phyloP scores from a whole-genome alignment of 1,139 yeast species.

The Arxiozyma slooffiae region DNA sequence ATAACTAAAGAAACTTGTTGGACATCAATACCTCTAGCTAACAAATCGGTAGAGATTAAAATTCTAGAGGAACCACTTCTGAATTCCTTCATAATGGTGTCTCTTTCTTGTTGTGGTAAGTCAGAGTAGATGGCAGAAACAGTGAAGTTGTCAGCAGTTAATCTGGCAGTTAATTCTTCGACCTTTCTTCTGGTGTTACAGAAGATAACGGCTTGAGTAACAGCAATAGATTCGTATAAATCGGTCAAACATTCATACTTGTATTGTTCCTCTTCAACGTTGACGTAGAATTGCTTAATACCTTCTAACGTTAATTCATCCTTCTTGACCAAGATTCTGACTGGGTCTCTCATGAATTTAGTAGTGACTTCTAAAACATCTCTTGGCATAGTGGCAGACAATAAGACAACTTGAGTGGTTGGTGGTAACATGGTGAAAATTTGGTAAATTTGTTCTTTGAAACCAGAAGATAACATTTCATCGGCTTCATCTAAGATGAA shows the following conservation, averaged over 20 bases:
- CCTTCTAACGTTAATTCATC: conserved; percentile 98
- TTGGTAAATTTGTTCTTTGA: conserved; percentile 96
- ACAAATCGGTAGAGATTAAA: conserved; percentile 90
- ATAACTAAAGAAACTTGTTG: conserved; percentile 98
- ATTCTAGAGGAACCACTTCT: conserved; percentile 98
- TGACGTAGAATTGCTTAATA: conserved; percentile 91
- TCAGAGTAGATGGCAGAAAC: conserved; percentile 98
- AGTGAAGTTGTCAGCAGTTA: conserved; percentile 81
- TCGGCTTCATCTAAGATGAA: conserved; percentile 98
- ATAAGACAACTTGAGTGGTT: conserved; percentile 89
- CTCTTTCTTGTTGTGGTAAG: conserved; percentile 94
- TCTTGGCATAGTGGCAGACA: conserved; percentile 96
- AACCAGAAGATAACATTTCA: conserved; percentile 94
- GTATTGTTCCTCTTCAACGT: conserved; percentile 86
- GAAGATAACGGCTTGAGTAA: conserved; percentile 98
- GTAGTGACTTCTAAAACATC: conserved; percentile 95
- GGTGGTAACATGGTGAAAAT: conserved; percentile 90
- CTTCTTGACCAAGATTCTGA: conserved; percentile 93
- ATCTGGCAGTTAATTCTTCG: conserved; percentile 81
- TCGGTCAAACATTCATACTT: conserved; percentile 95
- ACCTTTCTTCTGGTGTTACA: conserved; percentile 98
- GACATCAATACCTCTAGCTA: conserved; percentile 99
- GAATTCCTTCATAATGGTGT: conserved; percentile 96
- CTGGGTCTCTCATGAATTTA: conserved; percentile 95
- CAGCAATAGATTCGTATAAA: conserved; percentile 93